A percentile compares a stretch with the other conserved stretches of the same genome.
Evolutionary conservation across 306 rosid genomes (phyloP).

Genomic region (Boehmeria nivea): DNA sequence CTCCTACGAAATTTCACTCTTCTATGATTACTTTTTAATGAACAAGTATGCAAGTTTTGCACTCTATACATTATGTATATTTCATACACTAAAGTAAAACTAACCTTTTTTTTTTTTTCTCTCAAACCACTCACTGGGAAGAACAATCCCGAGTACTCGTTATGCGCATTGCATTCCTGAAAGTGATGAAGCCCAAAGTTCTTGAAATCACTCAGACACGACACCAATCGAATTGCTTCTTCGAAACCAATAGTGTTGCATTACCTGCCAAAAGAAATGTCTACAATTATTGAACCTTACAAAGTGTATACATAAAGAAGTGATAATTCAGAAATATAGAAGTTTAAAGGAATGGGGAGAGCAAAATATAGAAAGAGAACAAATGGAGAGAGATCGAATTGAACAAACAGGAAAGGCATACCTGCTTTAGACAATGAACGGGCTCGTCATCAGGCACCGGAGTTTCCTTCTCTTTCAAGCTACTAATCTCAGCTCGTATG

Average conservation of each 20-base stretch:
- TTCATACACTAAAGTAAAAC: conserved; percentile 4
- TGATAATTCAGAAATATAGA: too few relatives aligned
- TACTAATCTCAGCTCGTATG: conserved; percentile 49
- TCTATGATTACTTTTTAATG: conserved; percentile 15
- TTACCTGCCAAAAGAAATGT: conserved; percentile 66
- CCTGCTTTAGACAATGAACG: conserved; percentile 55
- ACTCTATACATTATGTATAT: conserved; percentile 21
- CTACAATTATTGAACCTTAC: not conserved
- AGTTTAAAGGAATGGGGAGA: too few relatives aligned
- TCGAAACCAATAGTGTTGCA: conserved; percentile 87
- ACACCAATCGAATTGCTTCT: conserved; percentile 20
- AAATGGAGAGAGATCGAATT: too few relatives aligned
- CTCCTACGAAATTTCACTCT: conserved; percentile 16
- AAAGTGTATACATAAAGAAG: not conserved
- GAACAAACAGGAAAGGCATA: conserved; percentile 15
- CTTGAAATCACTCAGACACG: conserved; percentile 11
- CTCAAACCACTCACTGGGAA: conserved; percentile 16
- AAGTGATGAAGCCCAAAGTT: conserved; percentile 21
- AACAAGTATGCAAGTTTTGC: conserved; percentile 27
- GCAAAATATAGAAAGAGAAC: too few relatives aligned
- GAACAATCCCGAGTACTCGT: conserved; percentile 9
- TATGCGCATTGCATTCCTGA: conserved; percentile 13
- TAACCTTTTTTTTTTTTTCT: conserved; percentile 17
- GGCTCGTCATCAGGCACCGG: conserved; percentile 32
- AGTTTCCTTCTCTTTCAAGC: conserved; percentile 32